Percentiles rank a stretch among this genome's conserved stretches.
phyloP scores from a whole-genome alignment of 2,329 filamentous ascomycete species.

The Cordyceps cateniannulata region DNA sequence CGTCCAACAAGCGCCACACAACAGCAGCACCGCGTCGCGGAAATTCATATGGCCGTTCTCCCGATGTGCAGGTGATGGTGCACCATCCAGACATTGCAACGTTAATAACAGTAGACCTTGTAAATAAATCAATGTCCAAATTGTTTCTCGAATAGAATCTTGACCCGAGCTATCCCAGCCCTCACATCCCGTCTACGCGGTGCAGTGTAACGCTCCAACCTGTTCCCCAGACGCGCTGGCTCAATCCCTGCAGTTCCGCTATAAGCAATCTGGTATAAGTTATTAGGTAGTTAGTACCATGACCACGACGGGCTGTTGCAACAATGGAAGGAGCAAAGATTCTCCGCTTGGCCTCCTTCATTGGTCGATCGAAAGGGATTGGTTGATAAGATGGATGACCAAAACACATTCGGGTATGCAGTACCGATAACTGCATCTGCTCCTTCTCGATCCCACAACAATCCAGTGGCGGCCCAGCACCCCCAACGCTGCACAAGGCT shows the following conservation, averaged over 20 bases:
- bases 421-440: background rate
- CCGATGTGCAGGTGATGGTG: background rate
- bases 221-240: background rate
- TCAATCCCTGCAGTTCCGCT: background rate
- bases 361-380: background rate
- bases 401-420: background rate
- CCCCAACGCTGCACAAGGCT: background rate
- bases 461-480: background rate
- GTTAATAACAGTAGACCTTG: background rate
- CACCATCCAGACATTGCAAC: background rate
- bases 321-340: background rate
- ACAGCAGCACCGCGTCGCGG: background rate
- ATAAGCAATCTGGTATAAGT: background rate
- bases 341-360: background rate
- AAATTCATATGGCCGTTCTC: constrained; percentile 11
- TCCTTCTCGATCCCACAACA: no score
- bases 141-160: background rate
- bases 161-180: background rate
- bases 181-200: background rate
- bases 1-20: background rate
- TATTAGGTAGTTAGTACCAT: background rate
- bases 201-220: background rate
- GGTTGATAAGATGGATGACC: background rate
- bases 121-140: background rate
- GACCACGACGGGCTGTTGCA: no score